Percentiles rank a stretch among this genome's conserved stretches.
phyloP scores from a whole-genome alignment of 2,329 filamentous ascomycete genomes.

The Claviceps citrina region DNA sequence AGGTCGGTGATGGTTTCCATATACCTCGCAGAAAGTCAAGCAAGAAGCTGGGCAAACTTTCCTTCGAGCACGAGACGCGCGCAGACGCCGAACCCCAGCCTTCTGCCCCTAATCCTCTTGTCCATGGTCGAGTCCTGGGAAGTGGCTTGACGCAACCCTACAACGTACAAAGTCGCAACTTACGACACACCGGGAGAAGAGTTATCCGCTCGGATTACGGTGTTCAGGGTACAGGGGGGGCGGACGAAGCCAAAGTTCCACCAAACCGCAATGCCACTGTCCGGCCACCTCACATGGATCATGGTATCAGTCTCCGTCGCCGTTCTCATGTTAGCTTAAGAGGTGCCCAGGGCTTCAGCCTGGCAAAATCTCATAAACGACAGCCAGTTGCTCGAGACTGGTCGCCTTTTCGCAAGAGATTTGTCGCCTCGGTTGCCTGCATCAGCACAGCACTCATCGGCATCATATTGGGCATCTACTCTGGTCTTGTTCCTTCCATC shows the following conservation, averaged over 20 bases:
- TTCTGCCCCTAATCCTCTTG: background rate
- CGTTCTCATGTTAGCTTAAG: conserved; percentile 39
- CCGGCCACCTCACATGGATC: conserved; percentile 14
- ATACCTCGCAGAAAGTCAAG: conserved; percentile 8
- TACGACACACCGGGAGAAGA: conserved; percentile 1
- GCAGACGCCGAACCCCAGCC: background rate
- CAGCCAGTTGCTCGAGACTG: conserved; percentile 59
- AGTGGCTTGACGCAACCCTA: background rate
- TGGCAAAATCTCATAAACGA: conserved; percentile 38
- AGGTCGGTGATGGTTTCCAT: background rate
- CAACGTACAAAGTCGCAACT: background rate
- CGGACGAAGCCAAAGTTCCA: conserved; percentile 10
- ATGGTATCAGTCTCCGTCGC: conserved; percentile 30
- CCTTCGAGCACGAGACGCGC: background rate
- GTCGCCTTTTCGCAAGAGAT: conserved; percentile 50
- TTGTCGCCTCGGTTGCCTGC: conserved; percentile 54
- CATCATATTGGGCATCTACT: conserved; percentile 58
- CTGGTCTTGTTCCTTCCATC: conserved; percentile 62
- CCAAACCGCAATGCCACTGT: conserved; percentile 13
- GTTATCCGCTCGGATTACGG: background rate
- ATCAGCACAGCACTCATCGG: conserved; percentile 58
- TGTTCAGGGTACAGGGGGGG: background rate
- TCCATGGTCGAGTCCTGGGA: too few relatives aligned
- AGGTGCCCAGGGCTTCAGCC: conserved; percentile 34
- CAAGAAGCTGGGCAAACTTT: conserved; percentile 2